Percentiles rank a stretch among this genome's conserved stretches.
These are phyloP conservation scores for Globisporangium parvum DNA, from an alignment of 352 stramenopile species.

Conservation along the genomic window DNA sequence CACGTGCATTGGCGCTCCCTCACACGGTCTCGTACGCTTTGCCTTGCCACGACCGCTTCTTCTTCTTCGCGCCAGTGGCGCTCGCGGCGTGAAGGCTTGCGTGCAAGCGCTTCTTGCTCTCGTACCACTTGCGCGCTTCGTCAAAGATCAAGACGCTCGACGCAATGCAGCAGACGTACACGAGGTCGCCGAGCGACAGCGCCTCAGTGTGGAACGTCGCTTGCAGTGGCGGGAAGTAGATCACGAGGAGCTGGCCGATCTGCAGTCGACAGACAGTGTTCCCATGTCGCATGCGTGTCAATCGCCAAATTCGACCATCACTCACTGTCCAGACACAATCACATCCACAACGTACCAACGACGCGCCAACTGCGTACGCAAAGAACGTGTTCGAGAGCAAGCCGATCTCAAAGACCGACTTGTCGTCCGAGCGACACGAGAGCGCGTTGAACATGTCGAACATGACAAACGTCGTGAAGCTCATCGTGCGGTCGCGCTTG, in stretches of 20 bases:
- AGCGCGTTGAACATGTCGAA: slow-evolving; percentile 98
- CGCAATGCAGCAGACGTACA: slow-evolving; percentile 89
- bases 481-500: slow-evolving; percentile 95
- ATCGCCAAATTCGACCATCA: not conserved
- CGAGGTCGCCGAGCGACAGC: slow-evolving; percentile 88
- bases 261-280: slow-evolving; percentile 9
- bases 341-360: slow-evolving; percentile 39
- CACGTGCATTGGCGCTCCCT: not conserved
- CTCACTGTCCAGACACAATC: not conserved
- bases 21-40: slow-evolving; percentile 67
- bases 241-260: slow-evolving; percentile 93
- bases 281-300: slow-evolving; percentile 2
- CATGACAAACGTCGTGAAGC: slow-evolving; percentile 98
- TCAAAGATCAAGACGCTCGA: slow-evolving; percentile 93
- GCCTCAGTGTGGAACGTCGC: slow-evolving; percentile 96
- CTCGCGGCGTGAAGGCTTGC: slow-evolving; percentile 27
- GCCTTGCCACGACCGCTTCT: slow-evolving; percentile 62
- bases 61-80: slow-evolving; percentile 49
- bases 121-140: slow-evolving; percentile 89
- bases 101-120: slow-evolving; percentile 27
- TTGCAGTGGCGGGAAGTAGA: slow-evolving; percentile 96
- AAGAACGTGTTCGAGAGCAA: slow-evolving; percentile 93
- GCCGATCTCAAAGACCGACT: slow-evolving; percentile 91
- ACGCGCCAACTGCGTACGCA: slow-evolving; percentile 89
- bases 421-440: slow-evolving; percentile 92